phyloP scores from a whole-genome alignment of 305 asterid genomes.

The Fraxinus sp. region DNA sequence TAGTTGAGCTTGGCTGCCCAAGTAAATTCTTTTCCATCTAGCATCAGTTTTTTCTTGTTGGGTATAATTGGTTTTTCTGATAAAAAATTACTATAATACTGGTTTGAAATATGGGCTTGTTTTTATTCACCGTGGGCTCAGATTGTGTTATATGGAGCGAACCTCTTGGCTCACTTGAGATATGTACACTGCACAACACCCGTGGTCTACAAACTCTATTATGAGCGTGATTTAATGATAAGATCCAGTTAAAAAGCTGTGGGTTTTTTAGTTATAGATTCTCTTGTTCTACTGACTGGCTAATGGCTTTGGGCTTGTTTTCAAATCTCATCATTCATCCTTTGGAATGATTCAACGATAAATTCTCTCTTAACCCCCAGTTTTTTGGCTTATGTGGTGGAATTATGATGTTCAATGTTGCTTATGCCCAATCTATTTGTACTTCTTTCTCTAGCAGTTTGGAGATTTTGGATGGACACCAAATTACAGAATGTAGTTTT shows the following conservation, averaged over 20 bases:
- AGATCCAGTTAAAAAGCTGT: not conserved
- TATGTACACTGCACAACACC: not conserved
- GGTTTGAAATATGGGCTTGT: not conserved
- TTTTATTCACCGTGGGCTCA: not conserved
- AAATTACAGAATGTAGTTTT: no score
- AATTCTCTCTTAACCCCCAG: not conserved
- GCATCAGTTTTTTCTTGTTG: not conserved
- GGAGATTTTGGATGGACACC: not conserved
- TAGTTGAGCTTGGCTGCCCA: not conserved
- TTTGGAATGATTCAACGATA: not conserved
- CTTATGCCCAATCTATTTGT: not conserved
- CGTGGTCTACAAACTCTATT: not conserved
- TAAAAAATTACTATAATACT: not conserved
- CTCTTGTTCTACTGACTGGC: not conserved
- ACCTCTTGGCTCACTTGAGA: not conserved
- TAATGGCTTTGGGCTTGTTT: not conserved
- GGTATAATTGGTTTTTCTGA: not conserved
- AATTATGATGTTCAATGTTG: not conserved
- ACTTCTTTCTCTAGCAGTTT: not conserved
- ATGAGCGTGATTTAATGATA: not conserved
- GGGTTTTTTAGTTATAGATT: not conserved
- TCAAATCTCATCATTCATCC: not conserved
- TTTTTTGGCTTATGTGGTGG: not conserved
- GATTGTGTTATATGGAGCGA: not conserved
- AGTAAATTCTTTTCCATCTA: not conserved